These are phyloP conservation scores for Candida koratica DNA, from an alignment of 805 yeast species.

Conservation along the genomic window DNA sequence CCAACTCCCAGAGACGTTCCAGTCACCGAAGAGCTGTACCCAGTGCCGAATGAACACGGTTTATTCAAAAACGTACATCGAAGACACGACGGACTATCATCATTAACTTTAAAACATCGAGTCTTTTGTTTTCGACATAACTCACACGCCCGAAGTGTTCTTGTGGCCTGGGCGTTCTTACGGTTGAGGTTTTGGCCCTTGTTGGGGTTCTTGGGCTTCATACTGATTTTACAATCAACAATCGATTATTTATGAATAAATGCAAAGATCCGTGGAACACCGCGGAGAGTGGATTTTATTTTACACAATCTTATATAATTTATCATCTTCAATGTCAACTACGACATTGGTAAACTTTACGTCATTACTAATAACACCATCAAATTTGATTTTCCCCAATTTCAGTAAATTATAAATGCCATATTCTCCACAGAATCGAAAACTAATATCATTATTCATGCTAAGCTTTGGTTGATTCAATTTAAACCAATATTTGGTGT, in stretches of 20 bases:
- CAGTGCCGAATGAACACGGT: conserved; percentile 44
- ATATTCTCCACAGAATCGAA: conserved; percentile 12
- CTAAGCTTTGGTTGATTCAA: conserved; percentile 13
- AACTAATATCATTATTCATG: conserved; percentile 10
- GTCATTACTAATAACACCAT: conserved; percentile 12
- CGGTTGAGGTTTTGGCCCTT: conserved; percentile 12
- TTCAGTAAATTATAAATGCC: conserved; percentile 8
- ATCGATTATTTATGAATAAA: not conserved
- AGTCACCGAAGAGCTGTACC: not conserved
- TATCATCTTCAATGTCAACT: conserved; percentile 8
- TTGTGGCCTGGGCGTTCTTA: conserved; percentile 25
- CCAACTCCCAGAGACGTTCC: conserved; percentile 4
- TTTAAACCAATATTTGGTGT: conserved; percentile 8
- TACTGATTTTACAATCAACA: not conserved
- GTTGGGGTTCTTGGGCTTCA: conserved; percentile 3
- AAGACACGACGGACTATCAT: conserved; percentile 46
- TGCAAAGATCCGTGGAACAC: conserved; percentile 2
- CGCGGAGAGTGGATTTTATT: not conserved
- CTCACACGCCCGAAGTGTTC: conserved; percentile 54
- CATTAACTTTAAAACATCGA: conserved; percentile 55
- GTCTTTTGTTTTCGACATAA: conserved; percentile 56
- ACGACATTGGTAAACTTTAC: conserved; percentile 11
- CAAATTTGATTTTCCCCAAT: conserved; percentile 11
- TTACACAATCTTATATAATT: conserved; percentile 12
- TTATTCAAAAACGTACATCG: conserved; percentile 53